Conservation (phyloP, 2,329 filamentous ascomycete species). For the Sporothrix mexicana region DNA sequence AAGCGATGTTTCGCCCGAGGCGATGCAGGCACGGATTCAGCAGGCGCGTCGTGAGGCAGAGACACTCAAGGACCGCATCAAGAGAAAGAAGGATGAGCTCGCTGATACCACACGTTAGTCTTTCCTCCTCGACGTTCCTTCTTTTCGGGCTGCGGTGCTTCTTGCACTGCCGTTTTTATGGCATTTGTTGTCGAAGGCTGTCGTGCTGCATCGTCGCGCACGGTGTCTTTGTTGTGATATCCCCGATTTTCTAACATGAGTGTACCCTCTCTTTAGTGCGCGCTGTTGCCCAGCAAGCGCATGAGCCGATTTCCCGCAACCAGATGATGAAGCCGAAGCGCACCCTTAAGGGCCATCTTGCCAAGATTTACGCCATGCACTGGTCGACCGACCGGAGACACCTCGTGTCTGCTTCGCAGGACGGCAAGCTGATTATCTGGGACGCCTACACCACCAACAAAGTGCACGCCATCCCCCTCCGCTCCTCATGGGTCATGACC, state of each 20-base stretch:
- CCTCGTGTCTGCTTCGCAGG: slow-evolving; percentile 96
- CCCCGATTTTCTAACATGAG: slow-evolving; percentile 35
- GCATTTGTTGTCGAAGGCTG: neutral
- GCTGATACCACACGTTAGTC: slow-evolving; percentile 95
- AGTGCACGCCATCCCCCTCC: slow-evolving; percentile 95
- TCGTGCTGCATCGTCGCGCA: neutral
- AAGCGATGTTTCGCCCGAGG: slow-evolving; percentile 71
- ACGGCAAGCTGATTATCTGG: slow-evolving; percentile 99
- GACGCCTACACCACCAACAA: slow-evolving; percentile 99
- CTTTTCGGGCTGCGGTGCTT: neutral
- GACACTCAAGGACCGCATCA: slow-evolving; percentile 97
- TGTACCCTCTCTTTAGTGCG: slow-evolving; percentile 66
- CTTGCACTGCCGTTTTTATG: neutral
- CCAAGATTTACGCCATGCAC: slow-evolving; percentile 99
- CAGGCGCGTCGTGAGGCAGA: slow-evolving; percentile 96
- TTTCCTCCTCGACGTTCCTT: slow-evolving; percentile 40
- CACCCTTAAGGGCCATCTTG: slow-evolving; percentile 95
- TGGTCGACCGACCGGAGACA: slow-evolving; percentile 99
- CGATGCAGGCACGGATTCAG: slow-evolving; percentile 92
- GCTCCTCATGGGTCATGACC: slow-evolving; percentile 99
- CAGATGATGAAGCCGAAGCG: slow-evolving; percentile 95
- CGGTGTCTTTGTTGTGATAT: slow-evolving; percentile 14
- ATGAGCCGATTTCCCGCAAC: slow-evolving; percentile 89
- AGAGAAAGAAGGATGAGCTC: slow-evolving; percentile 99
- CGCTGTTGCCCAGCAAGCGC: slow-evolving; percentile 88